These are phyloP conservation scores for Ganoderma lucidum DNA, from an alignment of 1,284 basidiomycete genomes.

Conservation along the genomic window DNA sequence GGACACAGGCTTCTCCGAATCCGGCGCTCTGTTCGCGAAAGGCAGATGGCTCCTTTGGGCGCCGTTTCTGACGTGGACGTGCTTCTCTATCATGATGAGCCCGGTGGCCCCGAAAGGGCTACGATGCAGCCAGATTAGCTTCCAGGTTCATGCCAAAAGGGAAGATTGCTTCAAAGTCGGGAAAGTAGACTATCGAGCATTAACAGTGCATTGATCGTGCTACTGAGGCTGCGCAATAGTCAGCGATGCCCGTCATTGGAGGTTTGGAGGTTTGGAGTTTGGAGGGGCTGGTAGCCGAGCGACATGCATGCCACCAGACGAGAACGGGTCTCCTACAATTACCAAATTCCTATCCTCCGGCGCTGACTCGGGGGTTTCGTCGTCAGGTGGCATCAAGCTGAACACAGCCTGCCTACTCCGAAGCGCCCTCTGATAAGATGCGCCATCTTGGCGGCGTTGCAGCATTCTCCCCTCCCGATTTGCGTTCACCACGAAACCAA, in stretches of 20 bases:
- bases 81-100: constrained; percentile 4
- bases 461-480: neutral
- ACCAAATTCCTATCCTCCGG: neutral
- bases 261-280: too few species aligned
- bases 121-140: neutral
- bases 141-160: neutral
- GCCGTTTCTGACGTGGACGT: constrained; percentile 1
- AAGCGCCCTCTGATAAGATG: neutral
- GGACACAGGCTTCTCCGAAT: constrained; percentile 1
- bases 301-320: neutral
- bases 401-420: neutral
- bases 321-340: neutral
- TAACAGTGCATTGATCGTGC: neutral
- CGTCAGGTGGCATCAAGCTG: constrained; percentile 2
- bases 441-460: neutral
- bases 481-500: neutral
- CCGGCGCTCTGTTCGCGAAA: neutral
- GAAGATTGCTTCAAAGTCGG: neutral
- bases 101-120: neutral
- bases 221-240: neutral
- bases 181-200: neutral
- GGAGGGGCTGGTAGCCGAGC: neutral
- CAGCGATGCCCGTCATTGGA: neutral
- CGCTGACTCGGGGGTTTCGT: neutral
- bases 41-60: constrained; percentile 1